These are phyloP conservation scores for Paraphoma sp. DNA, from an alignment of 2,329 filamentous ascomycete genomes.

Conservation along the genomic window DNA sequence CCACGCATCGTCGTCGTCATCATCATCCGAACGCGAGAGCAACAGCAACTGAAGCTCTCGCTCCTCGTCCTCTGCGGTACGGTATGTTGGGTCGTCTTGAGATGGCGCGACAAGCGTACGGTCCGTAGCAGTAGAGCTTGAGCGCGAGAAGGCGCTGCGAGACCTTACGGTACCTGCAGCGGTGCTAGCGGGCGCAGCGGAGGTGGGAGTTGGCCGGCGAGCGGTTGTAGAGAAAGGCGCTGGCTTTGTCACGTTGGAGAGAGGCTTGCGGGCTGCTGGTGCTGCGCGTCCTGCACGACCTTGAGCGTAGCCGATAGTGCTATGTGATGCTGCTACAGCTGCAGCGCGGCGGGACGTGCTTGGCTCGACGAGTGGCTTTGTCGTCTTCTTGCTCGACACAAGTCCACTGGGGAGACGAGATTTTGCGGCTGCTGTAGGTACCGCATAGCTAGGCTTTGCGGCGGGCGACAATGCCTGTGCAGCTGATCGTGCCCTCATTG, in stretches of 20 bases:
- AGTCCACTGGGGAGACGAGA: conserved; percentile 44
- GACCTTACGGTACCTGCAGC: conserved; percentile 16
- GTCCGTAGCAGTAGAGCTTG: conserved; percentile 41
- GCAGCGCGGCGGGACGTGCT: conserved; percentile 64
- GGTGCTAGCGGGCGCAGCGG: conserved; percentile 23
- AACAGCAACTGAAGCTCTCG: conserved; percentile 40
- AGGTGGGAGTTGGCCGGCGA: conserved; percentile 24
- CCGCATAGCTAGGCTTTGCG: conserved; percentile 46
- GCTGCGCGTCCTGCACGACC: conserved; percentile 66
- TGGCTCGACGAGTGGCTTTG: conserved; percentile 50
- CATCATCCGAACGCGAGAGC: conserved; percentile 34
- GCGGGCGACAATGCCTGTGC: conserved; percentile 50
- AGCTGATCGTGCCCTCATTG: conserved; percentile 60
- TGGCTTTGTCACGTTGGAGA: conserved; percentile 44
- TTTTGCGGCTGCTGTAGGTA: conserved; percentile 49
- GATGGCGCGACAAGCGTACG: conserved; percentile 34
- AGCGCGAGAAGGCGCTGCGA: conserved; percentile 38
- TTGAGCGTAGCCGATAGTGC: conserved; percentile 84
- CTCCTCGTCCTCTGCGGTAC: conserved; percentile 43
- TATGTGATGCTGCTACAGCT: conserved; percentile 74
- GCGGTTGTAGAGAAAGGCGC: conserved; percentile 34
- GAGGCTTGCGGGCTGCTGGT: conserved; percentile 40
- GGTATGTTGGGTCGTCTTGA: conserved; percentile 27
- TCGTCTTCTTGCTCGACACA: conserved; percentile 50
- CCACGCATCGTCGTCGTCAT: conserved; percentile 41